Base-by-base conservation (phyloP, 495 filamentous ascomycete genomes). In the Tetracladium marchalianum region DNA sequence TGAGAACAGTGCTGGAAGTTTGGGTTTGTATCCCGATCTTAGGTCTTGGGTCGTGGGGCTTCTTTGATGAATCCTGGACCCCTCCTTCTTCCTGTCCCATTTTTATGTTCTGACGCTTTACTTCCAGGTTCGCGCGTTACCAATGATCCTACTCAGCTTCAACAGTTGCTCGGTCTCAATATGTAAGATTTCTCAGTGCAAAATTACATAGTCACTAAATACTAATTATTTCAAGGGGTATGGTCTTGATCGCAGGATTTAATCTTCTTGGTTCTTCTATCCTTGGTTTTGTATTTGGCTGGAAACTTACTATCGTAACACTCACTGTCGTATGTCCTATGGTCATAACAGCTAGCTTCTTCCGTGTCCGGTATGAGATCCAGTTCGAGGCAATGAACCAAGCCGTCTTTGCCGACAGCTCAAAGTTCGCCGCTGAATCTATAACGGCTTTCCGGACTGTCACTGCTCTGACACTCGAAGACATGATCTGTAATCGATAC, bases 81-180 rank as follows among this genome's bases (percentile, higher is more conserved):
- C n/a, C n/a, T n/a, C n/a, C n/a, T n/a, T n/a, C n/a, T n/a, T n/a
- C n/a, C n/a, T 63, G 82, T 0, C 62, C 74, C 7, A 76, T 68
- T 1, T n/a, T n/a, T 73, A 80, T 46, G n/a, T n/a, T n/a, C n/a
- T n/a, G n/a, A n/a, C n/a, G n/a, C n/a, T n/a, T n/a, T n/a, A n/a
- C n/a, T n/a, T n/a, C n/a, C n/a, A n/a, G n/a, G n/a, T 6, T 69
- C 76, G 3, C 69, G 71, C 6, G 65, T 84, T 2, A 69, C 73
- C 8, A 66, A 68, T 39, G 72, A 82, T 43, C 73, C 81, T 0
- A 75, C 67, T 17, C 75, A 78, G 36, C 62, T 87, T 0, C 73
- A 84, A 51, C 77, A 83, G 42, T 53, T 84, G 3, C 56, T 84
- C 0, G 75, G 78, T n/a, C 67, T 65, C 2, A 75, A 77, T 49